Base-by-base conservation (phyloP, 441 rosid species). In the Raphanus hybrid region DNA sequence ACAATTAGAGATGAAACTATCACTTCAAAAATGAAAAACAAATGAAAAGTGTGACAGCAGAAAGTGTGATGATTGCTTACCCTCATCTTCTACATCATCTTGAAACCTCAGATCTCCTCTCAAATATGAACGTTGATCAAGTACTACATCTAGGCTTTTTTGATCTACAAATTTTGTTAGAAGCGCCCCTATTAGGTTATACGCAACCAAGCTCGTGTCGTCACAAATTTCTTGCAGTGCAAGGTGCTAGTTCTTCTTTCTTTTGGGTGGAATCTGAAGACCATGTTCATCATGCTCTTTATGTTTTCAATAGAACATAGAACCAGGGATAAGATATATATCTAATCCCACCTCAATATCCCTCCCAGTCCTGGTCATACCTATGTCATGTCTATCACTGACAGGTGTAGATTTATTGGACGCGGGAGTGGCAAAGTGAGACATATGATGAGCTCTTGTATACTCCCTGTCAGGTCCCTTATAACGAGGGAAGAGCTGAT, bases 171-270 rank as follows among this genome's bases (percentile, higher is more conserved):
- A 72, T 82, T 86, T 80, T 86, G 88, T 71, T 91, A 67, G 55
- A 91, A 64, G 63, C 50, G n/a, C n/a, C 76, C 97, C 93, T 68
- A 92, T 82, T 23, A 95, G 80, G 78, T 89, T 79, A 85, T 91
- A 85, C 23, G 91, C 90, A 78, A 87, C 84, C 84, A 92, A 62
- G 74, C 97, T 88, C 6, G 91, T 80, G 62, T 86, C 89, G 14
- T 91, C 97, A 82, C 88, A 88, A n/a, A 83, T 84, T 45, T 90
- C 94, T 83, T 92, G 99, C 81, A 92, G 59, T 7, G 84, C 74
- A 10, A 95, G 87, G 77, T 92, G 92, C 32, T 73, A 80, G 78
- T 23, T 23, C 26, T 91, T 92, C 41, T 45, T 45, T 45, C 52
- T 45, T 45, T 45, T 45, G 15, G 4, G 1, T 45, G 52, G 52